These are phyloP conservation scores for Penicillium soppii DNA, from an alignment of 495 filamentous ascomycete species.

Conservation along the genomic window DNA sequence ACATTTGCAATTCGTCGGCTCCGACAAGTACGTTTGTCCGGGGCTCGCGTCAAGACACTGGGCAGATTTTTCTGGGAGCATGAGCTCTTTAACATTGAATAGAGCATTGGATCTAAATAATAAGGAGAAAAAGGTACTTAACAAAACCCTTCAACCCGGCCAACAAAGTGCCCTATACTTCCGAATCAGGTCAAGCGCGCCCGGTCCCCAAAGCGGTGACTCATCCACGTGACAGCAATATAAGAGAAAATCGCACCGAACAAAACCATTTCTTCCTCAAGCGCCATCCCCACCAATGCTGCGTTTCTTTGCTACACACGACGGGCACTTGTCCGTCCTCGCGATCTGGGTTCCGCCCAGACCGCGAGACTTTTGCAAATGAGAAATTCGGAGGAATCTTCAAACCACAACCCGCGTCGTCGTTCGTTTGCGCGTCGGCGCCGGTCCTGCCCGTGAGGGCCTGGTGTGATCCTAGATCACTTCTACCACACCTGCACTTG, in stretches of 20 bases:
- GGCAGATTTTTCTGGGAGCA: neutral
- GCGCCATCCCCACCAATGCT: conserved; percentile 94
- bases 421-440: conserved; percentile 24
- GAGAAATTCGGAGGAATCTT: conserved; percentile 99
- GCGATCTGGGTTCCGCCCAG: conserved; percentile 5
- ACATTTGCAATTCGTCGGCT: neutral
- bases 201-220: conserved; percentile 15
- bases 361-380: conserved; percentile 68
- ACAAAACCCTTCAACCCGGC: neutral
- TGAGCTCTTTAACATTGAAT: neutral
- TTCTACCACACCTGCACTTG: conserved; percentile 78
- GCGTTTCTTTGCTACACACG: conserved; percentile 99
- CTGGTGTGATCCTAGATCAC: conserved; percentile 66
- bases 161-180: neutral
- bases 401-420: conserved; percentile 52
- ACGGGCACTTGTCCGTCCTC: conserved; percentile 34
- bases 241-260: conserved; percentile 12
- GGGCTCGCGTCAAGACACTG: no score
- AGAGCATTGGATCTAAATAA: neutral
- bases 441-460: conserved; percentile 82
- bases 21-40: neutral
- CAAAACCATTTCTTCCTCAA: conserved; percentile 54
- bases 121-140: neutral
- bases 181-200: conserved; percentile 5
- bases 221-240: conserved; percentile 6